Percentiles rank a stretch among this genome's conserved stretches.
phyloP scores from a whole-genome alignment of 192 early-diverging fungal species.

The Podila epicladia region DNA sequence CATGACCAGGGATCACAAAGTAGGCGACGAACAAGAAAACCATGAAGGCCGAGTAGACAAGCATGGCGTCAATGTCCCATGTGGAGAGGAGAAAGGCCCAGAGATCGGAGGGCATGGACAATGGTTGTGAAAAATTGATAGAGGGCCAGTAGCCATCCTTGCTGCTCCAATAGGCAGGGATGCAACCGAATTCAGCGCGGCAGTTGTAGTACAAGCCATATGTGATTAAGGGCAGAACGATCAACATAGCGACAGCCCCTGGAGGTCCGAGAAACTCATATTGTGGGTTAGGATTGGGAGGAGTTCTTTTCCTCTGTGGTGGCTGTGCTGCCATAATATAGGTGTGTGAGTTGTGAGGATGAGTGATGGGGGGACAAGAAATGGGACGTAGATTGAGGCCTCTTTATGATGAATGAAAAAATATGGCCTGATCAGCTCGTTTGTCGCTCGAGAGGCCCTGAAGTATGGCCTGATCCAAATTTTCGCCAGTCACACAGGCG shows the following conservation, averaged over 20 bases:
- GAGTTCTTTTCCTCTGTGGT: conserved; percentile 13
- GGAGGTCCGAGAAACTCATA: conserved; percentile 86
- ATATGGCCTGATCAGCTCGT: not conserved
- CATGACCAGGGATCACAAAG: conserved; percentile 74
- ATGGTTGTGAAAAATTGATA: conserved; percentile 16
- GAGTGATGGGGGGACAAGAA: not conserved
- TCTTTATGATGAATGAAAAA: not conserved
- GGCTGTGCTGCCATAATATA: not conserved
- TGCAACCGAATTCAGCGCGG: conserved; percentile 44
- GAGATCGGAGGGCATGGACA: conserved; percentile 20
- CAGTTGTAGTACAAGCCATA: conserved; percentile 58
- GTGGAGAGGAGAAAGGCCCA: conserved; percentile 42
- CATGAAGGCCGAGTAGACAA: conserved; percentile 75
- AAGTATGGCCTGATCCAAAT: too few species aligned
- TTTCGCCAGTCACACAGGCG: too few species aligned
- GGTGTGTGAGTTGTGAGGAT: not conserved
- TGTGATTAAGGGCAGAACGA: conserved; percentile 53
- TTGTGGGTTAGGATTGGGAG: conserved; percentile 73
- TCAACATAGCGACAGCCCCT: conserved; percentile 67
- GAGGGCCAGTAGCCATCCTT: conserved; percentile 67
- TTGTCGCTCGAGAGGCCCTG: not conserved
- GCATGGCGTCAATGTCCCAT: conserved; percentile 58
- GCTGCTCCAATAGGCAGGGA: conserved; percentile 43
- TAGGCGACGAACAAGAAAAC: conserved; percentile 72
- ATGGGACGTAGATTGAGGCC: not conserved